Conservation (phyloP, 2,329 filamentous ascomycete species). For the Colletotrichum trifolii region DNA sequence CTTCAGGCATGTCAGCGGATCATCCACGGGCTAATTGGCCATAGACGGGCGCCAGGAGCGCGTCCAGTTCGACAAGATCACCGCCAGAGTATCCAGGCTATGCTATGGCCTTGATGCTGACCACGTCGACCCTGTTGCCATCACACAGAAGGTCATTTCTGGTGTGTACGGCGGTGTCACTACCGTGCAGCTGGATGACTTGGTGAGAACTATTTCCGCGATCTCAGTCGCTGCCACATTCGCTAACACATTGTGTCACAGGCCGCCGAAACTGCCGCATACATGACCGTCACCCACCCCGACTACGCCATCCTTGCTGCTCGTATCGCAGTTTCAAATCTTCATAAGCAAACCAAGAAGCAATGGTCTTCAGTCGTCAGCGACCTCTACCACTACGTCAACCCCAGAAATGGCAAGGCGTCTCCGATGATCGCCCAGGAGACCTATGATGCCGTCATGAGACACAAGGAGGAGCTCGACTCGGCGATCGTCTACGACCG, state of each 20-base stretch:
- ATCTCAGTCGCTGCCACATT: background rate
- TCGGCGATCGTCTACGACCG: slow-evolving; percentile 99
- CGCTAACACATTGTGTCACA: slow-evolving; percentile 52
- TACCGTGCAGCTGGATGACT: slow-evolving; percentile 94
- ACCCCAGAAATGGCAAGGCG: slow-evolving; percentile 85
- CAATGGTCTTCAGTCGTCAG: slow-evolving; percentile 96
- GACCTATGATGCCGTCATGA: slow-evolving; percentile 94
- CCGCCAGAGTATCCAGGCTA: slow-evolving; percentile 94
- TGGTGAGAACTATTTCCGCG: slow-evolving; percentile 71
- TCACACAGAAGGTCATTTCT: slow-evolving; percentile 99
- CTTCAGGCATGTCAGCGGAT: background rate
- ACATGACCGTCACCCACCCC: slow-evolving; percentile 99
- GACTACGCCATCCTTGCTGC: slow-evolving; percentile 99
- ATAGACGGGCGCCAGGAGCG: slow-evolving; percentile 99
- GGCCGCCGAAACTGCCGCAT: slow-evolving; percentile 98
- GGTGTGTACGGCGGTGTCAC: slow-evolving; percentile 99
- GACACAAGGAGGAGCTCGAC: slow-evolving; percentile 96
- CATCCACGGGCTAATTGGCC: background rate
- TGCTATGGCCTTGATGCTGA: slow-evolving; percentile 96
- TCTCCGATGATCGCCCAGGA: slow-evolving; percentile 96
- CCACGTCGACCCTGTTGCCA: slow-evolving; percentile 96
- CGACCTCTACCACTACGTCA: slow-evolving; percentile 95
- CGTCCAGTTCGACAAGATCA: slow-evolving; percentile 99
- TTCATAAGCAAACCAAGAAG: slow-evolving; percentile 99
- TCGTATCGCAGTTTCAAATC: slow-evolving; percentile 98